Evolutionary conservation across 192 early-diverging fungal species (phyloP).

Genomic region (Coemansia sp.): DNA sequence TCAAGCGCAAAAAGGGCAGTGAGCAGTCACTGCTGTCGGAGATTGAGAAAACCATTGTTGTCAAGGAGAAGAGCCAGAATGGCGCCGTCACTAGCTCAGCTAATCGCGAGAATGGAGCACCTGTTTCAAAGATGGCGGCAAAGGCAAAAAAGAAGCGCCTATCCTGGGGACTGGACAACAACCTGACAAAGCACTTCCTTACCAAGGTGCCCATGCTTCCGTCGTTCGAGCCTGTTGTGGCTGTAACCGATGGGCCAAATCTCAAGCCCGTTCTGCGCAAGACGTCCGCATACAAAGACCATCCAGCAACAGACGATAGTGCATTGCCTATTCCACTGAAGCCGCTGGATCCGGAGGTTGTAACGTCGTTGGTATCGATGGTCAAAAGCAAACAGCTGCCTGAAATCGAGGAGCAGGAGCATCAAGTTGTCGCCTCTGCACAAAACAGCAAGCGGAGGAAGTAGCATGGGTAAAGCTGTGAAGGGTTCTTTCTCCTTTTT

Average conservation of each 20-base stretch:
- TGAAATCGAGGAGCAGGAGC: not conserved
- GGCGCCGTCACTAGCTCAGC: not conserved
- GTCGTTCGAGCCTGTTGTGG: slow-evolving; percentile 15
- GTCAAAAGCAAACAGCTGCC: not conserved
- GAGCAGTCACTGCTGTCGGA: slow-evolving; percentile 18
- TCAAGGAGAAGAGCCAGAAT: slow-evolving; percentile 18
- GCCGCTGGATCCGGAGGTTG: not conserved
- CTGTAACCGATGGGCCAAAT: slow-evolving; percentile 2
- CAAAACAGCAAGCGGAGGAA: slow-evolving; percentile 2
- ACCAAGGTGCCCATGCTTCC: slow-evolving; percentile 51
- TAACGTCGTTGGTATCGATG: not conserved
- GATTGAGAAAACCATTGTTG: slow-evolving; percentile 20
- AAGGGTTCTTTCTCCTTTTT: not conserved
- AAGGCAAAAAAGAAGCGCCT: slow-evolving; percentile 31
- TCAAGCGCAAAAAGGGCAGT: slow-evolving; percentile 14
- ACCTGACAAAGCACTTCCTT: slow-evolving; percentile 48
- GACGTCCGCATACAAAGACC: slow-evolving; percentile 32
- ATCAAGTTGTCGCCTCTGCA: not conserved
- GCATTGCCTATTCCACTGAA: not conserved
- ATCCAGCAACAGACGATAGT: not conserved
- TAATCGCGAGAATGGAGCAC: not conserved
- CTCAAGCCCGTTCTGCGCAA: slow-evolving; percentile 51
- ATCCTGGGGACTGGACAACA: slow-evolving; percentile 48
- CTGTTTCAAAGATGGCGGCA: not conserved
- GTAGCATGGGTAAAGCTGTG: slow-evolving; percentile 1